Evolutionary conservation across 345 rosid species (phyloP).

Genomic region (Salix dunnii): DNA sequence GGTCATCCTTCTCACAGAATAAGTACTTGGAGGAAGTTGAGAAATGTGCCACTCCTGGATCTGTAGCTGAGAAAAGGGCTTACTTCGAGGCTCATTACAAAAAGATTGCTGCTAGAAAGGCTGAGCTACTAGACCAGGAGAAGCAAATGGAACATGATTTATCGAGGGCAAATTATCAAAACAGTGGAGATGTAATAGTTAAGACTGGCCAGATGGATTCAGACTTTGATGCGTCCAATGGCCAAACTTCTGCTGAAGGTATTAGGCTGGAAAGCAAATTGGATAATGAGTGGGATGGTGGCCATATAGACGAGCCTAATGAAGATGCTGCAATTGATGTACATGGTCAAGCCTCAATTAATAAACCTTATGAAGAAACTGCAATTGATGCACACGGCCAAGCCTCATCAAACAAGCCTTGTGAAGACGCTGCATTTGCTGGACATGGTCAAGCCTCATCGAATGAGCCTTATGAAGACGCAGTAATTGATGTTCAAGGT

Average conservation of each 20-base stretch:
- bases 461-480: constrained; percentile 37
- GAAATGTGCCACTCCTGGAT: constrained; percentile 94
- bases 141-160: constrained; percentile 40
- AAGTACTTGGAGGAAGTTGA: constrained; percentile 96
- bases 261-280: constrained; percentile 32
- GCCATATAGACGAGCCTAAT: constrained; percentile 14
- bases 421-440: constrained; percentile 36
- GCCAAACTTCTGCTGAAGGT: constrained; percentile 34
- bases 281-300: constrained; percentile 23
- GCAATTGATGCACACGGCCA: constrained; percentile 31
- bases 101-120: constrained; percentile 81
- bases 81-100: constrained; percentile 96
- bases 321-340: constrained; percentile 35
- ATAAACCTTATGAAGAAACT: constrained; percentile 36
- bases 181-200: constrained; percentile 27
- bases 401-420: constrained; percentile 25
- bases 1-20: constrained; percentile 85
- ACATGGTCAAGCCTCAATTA: constrained; percentile 37
- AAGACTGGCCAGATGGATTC: constrained; percentile 14
- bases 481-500: constrained; percentile 28
- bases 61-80: constrained; percentile 90
- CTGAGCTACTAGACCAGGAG: constrained; percentile 66
- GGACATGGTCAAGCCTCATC: constrained; percentile 36
- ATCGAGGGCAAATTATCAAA: constrained; percentile 20
- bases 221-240: constrained; percentile 26